Evolutionary conservation across 495 filamentous ascomycete genomes (phyloP), one percentile per base, ranked within the genome.

Genomic region (Trypethelium eluteriae): DNA sequence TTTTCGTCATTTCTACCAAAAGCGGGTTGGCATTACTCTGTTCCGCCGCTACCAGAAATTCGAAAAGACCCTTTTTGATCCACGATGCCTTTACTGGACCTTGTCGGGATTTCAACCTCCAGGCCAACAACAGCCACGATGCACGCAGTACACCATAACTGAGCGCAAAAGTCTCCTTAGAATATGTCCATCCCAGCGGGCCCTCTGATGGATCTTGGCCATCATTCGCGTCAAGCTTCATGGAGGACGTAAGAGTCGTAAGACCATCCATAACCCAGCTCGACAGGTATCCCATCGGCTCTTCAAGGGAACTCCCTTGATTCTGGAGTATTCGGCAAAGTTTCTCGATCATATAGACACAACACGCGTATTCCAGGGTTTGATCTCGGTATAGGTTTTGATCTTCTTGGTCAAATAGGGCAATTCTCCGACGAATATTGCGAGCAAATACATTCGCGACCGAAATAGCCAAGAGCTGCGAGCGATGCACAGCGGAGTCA

Each of bases 311-410:
- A 35, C 14, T 36, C 14, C 32, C 32, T 36, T 36, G 18, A 32
- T 59, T 59, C 53, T 32, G 36, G 34, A 35, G 34, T n/a, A 74
- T 62, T 3, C 74, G 70, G 25, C 69, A 57, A 32, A 59, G 53
- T 6, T 2, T 36, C 10, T 36, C 53, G 18, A 59, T 34, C 53
- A 59, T 36, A 0, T 18, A 9, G 5, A 32, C 53, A 7, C 5
- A 59, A 34, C 59, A 69, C 3, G 36, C 36, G 10, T 62, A 57
- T 18, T 62, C 18, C 39, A 85, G 63, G 2, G 90, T 83, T 62
- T 89, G 84, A 70, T 96, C 93, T 62, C 94, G 79, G 73, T 88
- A 97, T 0, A 96, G 79, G 67, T 98, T 98, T 69, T 93, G 91
- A 70, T 94, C 92, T 76, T 98, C 94, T 70, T 89, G 81, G 14